Conservation (phyloP, 208 protist species). For the Acanthamoeba castellanii region DNA sequence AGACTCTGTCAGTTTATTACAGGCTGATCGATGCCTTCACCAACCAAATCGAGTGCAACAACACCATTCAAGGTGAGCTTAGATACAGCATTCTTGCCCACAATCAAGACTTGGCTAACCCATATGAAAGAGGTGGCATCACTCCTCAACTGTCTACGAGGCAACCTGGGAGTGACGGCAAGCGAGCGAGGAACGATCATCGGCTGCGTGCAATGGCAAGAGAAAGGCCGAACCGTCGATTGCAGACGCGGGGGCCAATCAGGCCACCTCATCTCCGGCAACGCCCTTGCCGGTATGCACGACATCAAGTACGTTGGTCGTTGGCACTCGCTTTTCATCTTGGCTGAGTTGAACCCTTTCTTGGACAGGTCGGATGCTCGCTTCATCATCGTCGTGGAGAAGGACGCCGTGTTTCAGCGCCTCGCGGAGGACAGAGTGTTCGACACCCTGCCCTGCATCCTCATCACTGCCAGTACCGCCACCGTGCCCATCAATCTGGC, state of each 20-base stretch:
- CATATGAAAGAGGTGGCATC: not conserved
- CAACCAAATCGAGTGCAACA: constrained; percentile 6
- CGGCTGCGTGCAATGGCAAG: not conserved
- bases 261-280: not conserved
- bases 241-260: not conserved
- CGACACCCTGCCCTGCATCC: constrained; percentile 27
- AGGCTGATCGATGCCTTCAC: not conserved
- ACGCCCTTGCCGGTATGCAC: not conserved
- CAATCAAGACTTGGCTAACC: no score
- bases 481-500: not conserved
- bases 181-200: constrained; percentile 24
- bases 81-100: not conserved
- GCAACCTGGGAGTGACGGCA: constrained; percentile 25
- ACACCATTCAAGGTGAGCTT: constrained; percentile 16
- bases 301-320: not conserved
- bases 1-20: not conserved
- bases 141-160: constrained; percentile 31
- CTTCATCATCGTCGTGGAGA: constrained; percentile 62
- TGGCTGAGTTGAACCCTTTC: not conserved
- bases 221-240: not conserved
- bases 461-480: constrained; percentile 62
- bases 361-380: not conserved
- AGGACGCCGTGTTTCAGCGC: constrained; percentile 62
- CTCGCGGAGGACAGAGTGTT: constrained; percentile 49
- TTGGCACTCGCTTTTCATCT: no score